Percentiles rank a stretch among this genome's conserved stretches.
These are phyloP conservation scores for Urochloa ruziziensis DNA, from an alignment of 176 grass and related monocot species.

Conservation along the genomic window DNA sequence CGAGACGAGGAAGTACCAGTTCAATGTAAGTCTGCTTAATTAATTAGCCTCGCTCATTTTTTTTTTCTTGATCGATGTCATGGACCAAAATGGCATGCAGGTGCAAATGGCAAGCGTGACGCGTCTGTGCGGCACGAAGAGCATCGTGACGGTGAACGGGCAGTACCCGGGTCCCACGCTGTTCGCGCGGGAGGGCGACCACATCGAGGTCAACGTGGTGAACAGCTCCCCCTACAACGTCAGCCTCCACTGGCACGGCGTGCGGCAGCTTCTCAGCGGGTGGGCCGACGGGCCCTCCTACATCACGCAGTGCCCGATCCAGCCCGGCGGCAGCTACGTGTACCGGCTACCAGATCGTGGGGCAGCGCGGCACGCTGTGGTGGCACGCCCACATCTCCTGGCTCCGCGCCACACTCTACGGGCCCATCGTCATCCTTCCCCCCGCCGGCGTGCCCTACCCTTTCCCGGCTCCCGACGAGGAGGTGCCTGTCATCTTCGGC, in stretches of 20 bases:
- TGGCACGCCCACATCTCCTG: conserved; percentile 75
- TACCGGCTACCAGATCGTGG: conserved; percentile 53
- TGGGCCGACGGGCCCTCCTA: conserved; percentile 81
- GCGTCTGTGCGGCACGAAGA: conserved; percentile 67
- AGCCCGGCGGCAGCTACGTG: conserved; percentile 52
- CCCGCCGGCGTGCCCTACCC: conserved; percentile 67
- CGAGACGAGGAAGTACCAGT: conserved; percentile 57
- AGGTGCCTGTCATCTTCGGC: conserved; percentile 62
- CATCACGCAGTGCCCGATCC: conserved; percentile 88
- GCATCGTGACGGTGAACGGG: conserved; percentile 85
- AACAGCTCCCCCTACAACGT: conserved; percentile 75
- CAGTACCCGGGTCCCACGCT: conserved; percentile 67
- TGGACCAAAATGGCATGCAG: conserved; percentile 17
- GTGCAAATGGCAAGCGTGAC: conserved; percentile 62
- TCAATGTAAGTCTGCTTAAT: conserved; percentile 44
- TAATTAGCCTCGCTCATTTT: background rate
- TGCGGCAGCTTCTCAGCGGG: conserved; percentile 64
- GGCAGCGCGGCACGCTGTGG: conserved; percentile 73
- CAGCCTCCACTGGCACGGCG: conserved; percentile 82
- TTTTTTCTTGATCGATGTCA: background rate
- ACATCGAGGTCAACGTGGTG: conserved; percentile 57
- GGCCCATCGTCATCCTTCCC: conserved; percentile 79
- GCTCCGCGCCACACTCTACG: conserved; percentile 64
- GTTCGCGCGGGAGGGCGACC: conserved; percentile 67
- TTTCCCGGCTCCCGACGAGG: conserved; percentile 52